phyloP scores from a whole-genome alignment of 164 flowering plant species.

The Stephania yunnanensis region DNA sequence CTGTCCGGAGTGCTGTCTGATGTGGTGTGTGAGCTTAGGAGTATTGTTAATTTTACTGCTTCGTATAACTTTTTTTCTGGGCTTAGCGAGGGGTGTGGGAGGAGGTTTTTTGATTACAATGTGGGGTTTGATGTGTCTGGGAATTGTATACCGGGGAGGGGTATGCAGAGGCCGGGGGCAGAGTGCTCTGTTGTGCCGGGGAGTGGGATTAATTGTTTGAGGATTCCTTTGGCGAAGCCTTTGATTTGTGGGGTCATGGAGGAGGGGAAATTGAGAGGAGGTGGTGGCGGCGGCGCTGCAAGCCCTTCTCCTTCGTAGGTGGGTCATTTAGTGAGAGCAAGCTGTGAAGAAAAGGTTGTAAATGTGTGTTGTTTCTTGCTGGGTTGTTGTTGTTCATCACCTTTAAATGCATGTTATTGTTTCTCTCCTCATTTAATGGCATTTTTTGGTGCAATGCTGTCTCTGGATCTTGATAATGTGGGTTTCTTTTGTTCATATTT shows the following conservation, averaged over 20 bases:
- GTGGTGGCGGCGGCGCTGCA: too few species aligned
- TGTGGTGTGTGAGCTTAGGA: slow-evolving; percentile 53
- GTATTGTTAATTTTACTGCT: slow-evolving; percentile 57
- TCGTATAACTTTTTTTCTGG: slow-evolving; percentile 89
- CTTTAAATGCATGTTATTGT: too few species aligned
- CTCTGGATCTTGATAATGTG: too few species aligned
- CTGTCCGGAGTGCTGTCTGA: slow-evolving; percentile 71
- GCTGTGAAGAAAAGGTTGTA: too few species aligned
- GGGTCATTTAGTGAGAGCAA: too few species aligned
- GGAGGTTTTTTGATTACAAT: slow-evolving; percentile 29
- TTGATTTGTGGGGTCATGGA: slow-evolving; percentile 40
- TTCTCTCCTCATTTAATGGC: too few species aligned
- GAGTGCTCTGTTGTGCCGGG: slow-evolving; percentile 54
- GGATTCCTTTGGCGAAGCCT: slow-evolving; percentile 51
- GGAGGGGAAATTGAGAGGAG: neutral
- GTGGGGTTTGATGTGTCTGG: slow-evolving; percentile 66
- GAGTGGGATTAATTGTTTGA: slow-evolving; percentile 46
- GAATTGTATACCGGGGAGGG: slow-evolving; percentile 72
- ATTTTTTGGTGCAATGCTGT: too few species aligned
- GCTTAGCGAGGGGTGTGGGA: slow-evolving; percentile 55
- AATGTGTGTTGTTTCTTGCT: too few species aligned
- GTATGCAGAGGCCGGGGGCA: slow-evolving; percentile 66
- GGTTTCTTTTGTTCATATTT: too few species aligned
- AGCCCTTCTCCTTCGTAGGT: too few species aligned
- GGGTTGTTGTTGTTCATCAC: too few species aligned